Evolutionary conservation across 2,329 filamentous ascomycete genomes (phyloP), one percentile per base, ranked within the genome.

Genomic region (Epicoccum nigrum): DNA sequence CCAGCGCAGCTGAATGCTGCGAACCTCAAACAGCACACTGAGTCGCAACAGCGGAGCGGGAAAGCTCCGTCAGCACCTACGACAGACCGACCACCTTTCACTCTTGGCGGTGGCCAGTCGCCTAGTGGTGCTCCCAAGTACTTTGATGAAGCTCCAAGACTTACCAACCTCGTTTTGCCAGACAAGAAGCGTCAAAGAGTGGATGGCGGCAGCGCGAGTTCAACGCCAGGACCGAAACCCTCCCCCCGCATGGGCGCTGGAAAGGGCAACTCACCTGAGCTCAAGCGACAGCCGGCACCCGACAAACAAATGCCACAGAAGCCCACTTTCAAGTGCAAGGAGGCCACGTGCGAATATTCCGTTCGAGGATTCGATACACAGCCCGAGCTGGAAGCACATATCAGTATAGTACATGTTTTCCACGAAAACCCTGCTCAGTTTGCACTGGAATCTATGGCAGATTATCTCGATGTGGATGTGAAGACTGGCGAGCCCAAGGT

Each of bases 101-200:
- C 71, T 8, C 59, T 80, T 43, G 77, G 78, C 45, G 77, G 78
- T 45, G 77, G 76, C 13, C 75, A 78, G 20, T 82, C 81, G 39
- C 83, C 83, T 13, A 77, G 81, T 46, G 83, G 83, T 19, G 77
- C 84, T 49, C 83, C 84, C 7, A 79, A 80, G 54, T 82, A 81
- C 43, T 82, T 83, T 48, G 76, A 69, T 33, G 62, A 76, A 7
- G 74, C 76, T 16, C 78, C 77, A 16, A 75, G 78, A 41, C 76
- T 86, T 40, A 82, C 79, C 42, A 81, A 84, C 56, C 75, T 87
- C 38, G 81, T 83, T 38, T 69, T 86, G 19, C 84, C 83, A 15
- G 76, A 79, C 2, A 75, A 76, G 48, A 86, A 86, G 74, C 82
- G 78, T 62, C 76, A 78, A 45, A 84, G 83, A 73, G 68, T 74